Conservation (phyloP, 345 rosid species). For the Populus nigra region DNA sequence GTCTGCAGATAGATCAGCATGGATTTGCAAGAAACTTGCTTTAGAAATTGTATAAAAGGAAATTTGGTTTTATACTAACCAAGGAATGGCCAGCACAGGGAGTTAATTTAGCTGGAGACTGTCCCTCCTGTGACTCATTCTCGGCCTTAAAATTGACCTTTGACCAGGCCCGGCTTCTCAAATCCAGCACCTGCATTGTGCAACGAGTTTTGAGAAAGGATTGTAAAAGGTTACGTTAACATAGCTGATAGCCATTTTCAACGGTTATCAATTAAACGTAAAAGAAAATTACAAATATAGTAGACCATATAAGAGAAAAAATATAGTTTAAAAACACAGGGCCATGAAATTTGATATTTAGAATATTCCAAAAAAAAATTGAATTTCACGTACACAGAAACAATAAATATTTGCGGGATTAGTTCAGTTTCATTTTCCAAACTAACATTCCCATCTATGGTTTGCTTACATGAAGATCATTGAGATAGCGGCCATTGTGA, state of each 20-base stretch:
- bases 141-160: constrained; percentile 69
- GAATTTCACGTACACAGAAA: not conserved
- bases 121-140: constrained; percentile 51
- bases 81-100: constrained; percentile 98
- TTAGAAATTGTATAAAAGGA: constrained; percentile 16
- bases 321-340: not conserved
- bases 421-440: not conserved
- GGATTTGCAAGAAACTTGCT: constrained; percentile 18
- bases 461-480: constrained; percentile 83
- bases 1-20: constrained; percentile 15
- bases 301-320: not conserved
- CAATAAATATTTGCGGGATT: not conserved
- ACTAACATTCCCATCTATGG: not conserved
- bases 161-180: constrained; percentile 96
- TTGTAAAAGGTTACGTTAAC: not conserved
- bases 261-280: not conserved
- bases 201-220: constrained; percentile 23
- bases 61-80: constrained; percentile 50
- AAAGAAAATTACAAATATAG: not conserved
- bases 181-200: constrained; percentile 74
- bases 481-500: constrained; percentile 96
- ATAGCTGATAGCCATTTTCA: not conserved
- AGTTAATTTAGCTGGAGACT: constrained; percentile 43
- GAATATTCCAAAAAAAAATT: not conserved
- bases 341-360: not conserved